A percentile compares a stretch with the other conserved stretches of the same genome.
phyloP scores from a whole-genome alignment of 2,329 filamentous ascomycete species.

The Fusarium oligoseptatum region DNA sequence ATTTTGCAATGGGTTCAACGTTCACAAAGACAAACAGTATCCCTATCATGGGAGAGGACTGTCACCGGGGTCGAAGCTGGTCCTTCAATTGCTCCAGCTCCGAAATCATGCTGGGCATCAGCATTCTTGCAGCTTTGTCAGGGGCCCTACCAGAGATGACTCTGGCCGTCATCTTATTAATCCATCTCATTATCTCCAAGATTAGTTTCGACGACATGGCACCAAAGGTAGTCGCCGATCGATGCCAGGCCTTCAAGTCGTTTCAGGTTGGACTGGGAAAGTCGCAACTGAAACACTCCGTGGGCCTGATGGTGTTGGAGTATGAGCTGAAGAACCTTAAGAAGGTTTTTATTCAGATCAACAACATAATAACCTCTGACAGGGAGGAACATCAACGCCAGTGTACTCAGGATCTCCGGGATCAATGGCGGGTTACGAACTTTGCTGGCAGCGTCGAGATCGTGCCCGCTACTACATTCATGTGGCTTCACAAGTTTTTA shows the following conservation, averaged over 20 bases:
- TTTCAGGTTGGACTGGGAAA: background rate
- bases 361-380: background rate
- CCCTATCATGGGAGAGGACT: background rate
- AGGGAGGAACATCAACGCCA: background rate
- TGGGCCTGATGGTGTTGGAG: background rate
- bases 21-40: conserved; percentile 1
- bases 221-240: background rate
- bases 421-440: conserved; percentile 5
- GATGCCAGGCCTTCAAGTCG: background rate
- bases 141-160: background rate
- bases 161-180: background rate
- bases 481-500: background rate
- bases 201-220: background rate
- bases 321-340: background rate
- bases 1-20: background rate
- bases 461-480: background rate
- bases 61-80: background rate
- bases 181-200: background rate
- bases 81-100: background rate
- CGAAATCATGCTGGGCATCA: background rate
- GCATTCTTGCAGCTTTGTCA: background rate
- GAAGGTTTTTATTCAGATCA: background rate
- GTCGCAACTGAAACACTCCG: background rate
- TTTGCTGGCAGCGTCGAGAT: conserved; percentile 7
- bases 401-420: background rate